Evolutionary conservation across 176 grass and related monocot species (phyloP).

Genomic region (Miscanthus lutarioriparius): DNA sequence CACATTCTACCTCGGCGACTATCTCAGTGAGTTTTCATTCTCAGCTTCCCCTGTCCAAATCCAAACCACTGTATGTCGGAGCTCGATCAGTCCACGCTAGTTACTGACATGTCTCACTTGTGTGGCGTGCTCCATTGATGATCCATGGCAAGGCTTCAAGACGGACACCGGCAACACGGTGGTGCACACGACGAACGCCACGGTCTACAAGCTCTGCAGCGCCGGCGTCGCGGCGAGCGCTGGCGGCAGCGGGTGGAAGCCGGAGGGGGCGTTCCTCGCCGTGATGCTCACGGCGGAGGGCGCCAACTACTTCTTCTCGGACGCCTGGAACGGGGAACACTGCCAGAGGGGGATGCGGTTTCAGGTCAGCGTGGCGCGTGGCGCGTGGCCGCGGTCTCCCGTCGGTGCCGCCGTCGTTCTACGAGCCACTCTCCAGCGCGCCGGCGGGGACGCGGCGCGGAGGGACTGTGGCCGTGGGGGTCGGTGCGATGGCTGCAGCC

Average conservation of each 20-base stretch:
- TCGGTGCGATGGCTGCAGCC: background rate
- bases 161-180: conserved; percentile 54
- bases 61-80: too few species aligned
- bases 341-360: conserved; percentile 60
- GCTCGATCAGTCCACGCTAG: too few species aligned
- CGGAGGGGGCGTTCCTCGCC: conserved; percentile 26
- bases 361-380: conserved; percentile 34
- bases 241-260: conserved; percentile 27
- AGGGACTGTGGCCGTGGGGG: background rate
- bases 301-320: conserved; percentile 63
- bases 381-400: conserved; percentile 51
- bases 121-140: background rate
- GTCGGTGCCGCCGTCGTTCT: conserved; percentile 34
- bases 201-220: conserved; percentile 46
- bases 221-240: background rate
- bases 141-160: conserved; percentile 29
- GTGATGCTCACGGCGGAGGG: conserved; percentile 61
- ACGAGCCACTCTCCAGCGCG: conserved; percentile 32
- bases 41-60: background rate
- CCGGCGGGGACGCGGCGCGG: background rate
- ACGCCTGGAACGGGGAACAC: conserved; percentile 43
- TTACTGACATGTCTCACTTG: background rate
- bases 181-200: conserved; percentile 57
- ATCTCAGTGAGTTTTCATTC: conserved; percentile 47
- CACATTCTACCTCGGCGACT: conserved; percentile 80